Percentiles rank a stretch among this genome's conserved stretches.
phyloP scores from a whole-genome alignment of 2,329 filamentous ascomycete genomes.

The Botrytis cinerea region DNA sequence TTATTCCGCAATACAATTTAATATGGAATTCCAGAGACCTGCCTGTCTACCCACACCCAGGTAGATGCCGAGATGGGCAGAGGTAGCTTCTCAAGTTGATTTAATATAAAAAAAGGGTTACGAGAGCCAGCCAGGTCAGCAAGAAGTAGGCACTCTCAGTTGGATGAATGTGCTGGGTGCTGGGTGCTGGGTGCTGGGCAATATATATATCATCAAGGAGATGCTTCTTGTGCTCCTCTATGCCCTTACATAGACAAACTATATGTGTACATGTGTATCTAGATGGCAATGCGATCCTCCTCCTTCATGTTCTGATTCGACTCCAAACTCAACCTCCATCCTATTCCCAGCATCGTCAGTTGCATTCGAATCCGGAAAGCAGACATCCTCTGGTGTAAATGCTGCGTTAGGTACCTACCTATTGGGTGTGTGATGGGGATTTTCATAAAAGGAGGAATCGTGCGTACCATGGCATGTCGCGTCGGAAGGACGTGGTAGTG shows the following conservation, averaged over 20 bases:
- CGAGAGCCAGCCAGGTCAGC: too few species aligned
- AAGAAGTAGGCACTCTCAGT: too few species aligned
- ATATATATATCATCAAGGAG: too few species aligned
- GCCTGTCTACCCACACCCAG: too few species aligned
- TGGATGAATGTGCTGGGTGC: too few species aligned
- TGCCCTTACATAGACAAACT: neutral
- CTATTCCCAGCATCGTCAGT: neutral
- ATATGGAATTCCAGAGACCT: too few species aligned
- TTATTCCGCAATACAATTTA: too few species aligned
- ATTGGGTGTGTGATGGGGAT: neutral
- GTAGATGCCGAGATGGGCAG: too few species aligned
- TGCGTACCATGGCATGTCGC: neutral
- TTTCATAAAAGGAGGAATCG: neutral
- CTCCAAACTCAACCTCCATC: neutral
- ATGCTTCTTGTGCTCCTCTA: too few species aligned
- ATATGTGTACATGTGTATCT: neutral
- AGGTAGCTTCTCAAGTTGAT: too few species aligned
- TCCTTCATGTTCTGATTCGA: neutral
- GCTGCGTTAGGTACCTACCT: neutral
- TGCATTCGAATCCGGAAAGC: neutral
- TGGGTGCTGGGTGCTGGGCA: too few species aligned
- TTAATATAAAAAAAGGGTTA: too few species aligned
- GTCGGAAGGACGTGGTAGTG: neutral
- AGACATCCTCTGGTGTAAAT: neutral
- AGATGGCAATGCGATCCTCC: neutral